phyloP scores from a whole-genome alignment of 306 rosid genomes.

The Crataegus laevigata region DNA sequence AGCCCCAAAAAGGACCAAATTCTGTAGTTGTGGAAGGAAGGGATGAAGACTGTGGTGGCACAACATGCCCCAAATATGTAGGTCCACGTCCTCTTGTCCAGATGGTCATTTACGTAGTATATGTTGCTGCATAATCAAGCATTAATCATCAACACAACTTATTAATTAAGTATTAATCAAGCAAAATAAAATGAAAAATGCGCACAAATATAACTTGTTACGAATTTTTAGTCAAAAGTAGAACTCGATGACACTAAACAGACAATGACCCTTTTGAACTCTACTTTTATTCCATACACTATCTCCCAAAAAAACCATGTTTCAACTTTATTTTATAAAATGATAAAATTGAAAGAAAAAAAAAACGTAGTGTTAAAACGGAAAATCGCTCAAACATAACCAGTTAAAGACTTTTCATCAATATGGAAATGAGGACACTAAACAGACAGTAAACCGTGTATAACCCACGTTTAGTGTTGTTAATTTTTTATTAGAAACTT shows the following conservation, averaged over 20 bases:
- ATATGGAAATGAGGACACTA: neutral
- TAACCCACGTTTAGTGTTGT: neutral
- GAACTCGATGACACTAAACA: neutral
- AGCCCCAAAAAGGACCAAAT: conserved; percentile 96
- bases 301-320: neutral
- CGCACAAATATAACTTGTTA: neutral
- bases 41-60: conserved; percentile 93
- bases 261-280: neutral
- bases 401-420: neutral
- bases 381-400: neutral
- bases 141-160: neutral
- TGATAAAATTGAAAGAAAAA: neutral
- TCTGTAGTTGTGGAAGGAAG: conserved; percentile 90
- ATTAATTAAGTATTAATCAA: neutral
- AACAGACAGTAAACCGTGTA: neutral
- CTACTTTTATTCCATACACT: no score
- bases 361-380: neutral
- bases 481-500: no score
- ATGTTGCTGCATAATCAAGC: conserved; percentile 52
- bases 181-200: neutral
- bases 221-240: neutral
- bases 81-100: conserved; percentile 97
- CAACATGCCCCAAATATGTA: conserved; percentile 94
- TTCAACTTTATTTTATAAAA: no score
- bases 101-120: conserved; percentile 72